Percentiles rank a stretch among this genome's conserved stretches.
Evolutionary conservation across 2,329 filamentous ascomycete species (phyloP).

Genomic region (Thielaviopsis musarum): DNA sequence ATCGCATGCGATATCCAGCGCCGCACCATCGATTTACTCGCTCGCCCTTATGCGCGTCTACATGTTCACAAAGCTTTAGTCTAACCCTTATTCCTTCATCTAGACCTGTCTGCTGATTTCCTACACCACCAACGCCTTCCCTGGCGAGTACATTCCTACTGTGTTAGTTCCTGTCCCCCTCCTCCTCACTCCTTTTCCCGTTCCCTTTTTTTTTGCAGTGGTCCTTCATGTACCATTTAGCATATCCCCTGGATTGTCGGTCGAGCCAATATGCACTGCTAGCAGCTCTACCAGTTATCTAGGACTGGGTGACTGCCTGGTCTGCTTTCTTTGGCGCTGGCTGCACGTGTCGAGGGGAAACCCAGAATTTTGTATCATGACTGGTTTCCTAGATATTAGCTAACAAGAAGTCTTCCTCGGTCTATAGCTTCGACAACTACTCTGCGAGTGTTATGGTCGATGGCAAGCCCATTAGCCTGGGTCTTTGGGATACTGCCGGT

Average conservation of each 20-base stretch:
- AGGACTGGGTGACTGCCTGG: too few relatives aligned
- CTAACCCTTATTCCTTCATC: constrained; percentile 17
- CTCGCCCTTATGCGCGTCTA: constrained; percentile 6
- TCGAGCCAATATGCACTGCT: too few relatives aligned
- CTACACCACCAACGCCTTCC: constrained; percentile 98
- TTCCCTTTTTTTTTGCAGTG: background rate
- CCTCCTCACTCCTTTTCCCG: background rate
- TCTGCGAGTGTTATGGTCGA: constrained; percentile 98
- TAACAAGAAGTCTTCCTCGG: constrained; percentile 12
- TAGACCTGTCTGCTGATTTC: constrained; percentile 98
- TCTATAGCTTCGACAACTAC: constrained; percentile 84
- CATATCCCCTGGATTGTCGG: background rate
- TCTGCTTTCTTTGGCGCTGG: too few relatives aligned
- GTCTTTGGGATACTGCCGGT: constrained; percentile 95
- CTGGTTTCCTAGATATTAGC: background rate
- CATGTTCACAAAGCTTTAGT: background rate
- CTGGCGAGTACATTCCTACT: constrained; percentile 98
- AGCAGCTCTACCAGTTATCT: too few relatives aligned
- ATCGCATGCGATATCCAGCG: too few relatives aligned
- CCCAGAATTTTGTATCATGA: background rate
- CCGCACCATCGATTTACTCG: background rate
- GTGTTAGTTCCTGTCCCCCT: constrained; percentile 47
- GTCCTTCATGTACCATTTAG: background rate
- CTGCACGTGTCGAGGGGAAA: background rate
- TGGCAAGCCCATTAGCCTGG: constrained; percentile 90